Evolutionary conservation across 1,284 basidiomycete genomes (phyloP).

Genomic region (Microbotryum scabiosae): DNA sequence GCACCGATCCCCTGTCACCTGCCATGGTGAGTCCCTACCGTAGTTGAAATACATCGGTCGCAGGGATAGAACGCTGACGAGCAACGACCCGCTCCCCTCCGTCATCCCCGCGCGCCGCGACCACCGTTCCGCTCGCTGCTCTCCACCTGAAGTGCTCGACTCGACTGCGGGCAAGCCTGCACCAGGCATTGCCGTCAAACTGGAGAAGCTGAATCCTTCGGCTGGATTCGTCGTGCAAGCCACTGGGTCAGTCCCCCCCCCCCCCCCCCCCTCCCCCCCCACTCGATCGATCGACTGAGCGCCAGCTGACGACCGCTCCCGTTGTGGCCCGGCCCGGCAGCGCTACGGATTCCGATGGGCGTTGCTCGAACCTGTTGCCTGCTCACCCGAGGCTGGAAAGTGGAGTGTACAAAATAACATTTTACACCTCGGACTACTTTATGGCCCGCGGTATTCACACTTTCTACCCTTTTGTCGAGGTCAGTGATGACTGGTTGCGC

Average conservation of each 20-base stretch:
- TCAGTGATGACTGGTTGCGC: not conserved
- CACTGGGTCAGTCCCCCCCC: conserved; percentile 27
- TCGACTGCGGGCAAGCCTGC: conserved; percentile 37
- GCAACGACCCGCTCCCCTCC: not conserved
- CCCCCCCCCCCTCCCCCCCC: too few relatives aligned
- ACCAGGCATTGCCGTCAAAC: conserved; percentile 33
- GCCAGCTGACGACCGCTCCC: not conserved
- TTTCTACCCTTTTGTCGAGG: conserved; percentile 39
- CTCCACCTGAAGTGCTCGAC: conserved; percentile 34
- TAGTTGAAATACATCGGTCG: too few relatives aligned
- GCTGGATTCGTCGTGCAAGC: conserved; percentile 34
- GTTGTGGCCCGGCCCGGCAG: conserved; percentile 9
- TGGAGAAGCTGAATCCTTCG: conserved; percentile 33
- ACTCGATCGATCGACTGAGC: too few relatives aligned
- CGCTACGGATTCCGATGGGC: conserved; percentile 35
- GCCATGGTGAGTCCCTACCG: conserved; percentile 32
- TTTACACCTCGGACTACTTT: conserved; percentile 36
- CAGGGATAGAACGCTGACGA: too few relatives aligned
- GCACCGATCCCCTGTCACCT: conserved; percentile 35
- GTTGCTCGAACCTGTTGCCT: conserved; percentile 32
- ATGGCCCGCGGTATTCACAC: conserved; percentile 28
- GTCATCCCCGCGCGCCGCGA: not conserved
- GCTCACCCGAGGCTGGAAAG: conserved; percentile 24
- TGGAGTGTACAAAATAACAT: conserved; percentile 38
- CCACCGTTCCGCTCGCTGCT: not conserved